phyloP scores from a whole-genome alignment of 768 basidiomycete genomes.

The Lentinula raphanica region DNA sequence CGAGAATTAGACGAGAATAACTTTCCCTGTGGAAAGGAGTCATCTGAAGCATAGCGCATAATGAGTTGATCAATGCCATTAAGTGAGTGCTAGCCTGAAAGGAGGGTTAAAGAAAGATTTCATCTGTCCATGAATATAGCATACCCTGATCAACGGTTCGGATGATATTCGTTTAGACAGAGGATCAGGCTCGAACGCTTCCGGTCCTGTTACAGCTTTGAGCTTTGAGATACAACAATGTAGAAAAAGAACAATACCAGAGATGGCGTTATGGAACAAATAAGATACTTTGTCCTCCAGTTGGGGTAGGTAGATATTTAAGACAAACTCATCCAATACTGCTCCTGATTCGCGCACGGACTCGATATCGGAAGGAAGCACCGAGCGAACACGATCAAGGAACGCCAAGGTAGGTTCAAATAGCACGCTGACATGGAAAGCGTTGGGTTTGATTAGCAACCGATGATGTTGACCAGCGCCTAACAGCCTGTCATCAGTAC shows the following conservation, averaged over 20 bases:
- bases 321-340: constrained; percentile 88
- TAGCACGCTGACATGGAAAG: constrained; percentile 91
- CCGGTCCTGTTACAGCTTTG: constrained; percentile 48
- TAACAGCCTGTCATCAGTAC: constrained; percentile 69
- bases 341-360: constrained; percentile 59
- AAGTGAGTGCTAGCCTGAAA: constrained; percentile 77
- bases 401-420: constrained; percentile 92
- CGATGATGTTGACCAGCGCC: constrained; percentile 78
- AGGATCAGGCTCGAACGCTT: constrained; percentile 84
- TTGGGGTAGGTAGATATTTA: constrained; percentile 89
- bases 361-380: constrained; percentile 71
- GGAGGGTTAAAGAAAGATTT: constrained; percentile 4
- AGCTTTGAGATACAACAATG: neutral
- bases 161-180: constrained; percentile 56
- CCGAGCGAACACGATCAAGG: constrained; percentile 63
- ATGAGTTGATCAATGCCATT: constrained; percentile 84
- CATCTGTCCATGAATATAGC: neutral
- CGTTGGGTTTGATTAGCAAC: constrained; percentile 81
- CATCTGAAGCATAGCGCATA: constrained; percentile 85
- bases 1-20: constrained; percentile 89
- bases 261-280: constrained; percentile 82
- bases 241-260: constrained; percentile 36
- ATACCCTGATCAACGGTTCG: constrained; percentile 77
- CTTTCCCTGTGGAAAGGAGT: constrained; percentile 95
- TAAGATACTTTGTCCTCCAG: constrained; percentile 89